Base-by-base conservation (phyloP, 2,329 filamentous ascomycete species). In the Colletotrichum sp. region DNA sequence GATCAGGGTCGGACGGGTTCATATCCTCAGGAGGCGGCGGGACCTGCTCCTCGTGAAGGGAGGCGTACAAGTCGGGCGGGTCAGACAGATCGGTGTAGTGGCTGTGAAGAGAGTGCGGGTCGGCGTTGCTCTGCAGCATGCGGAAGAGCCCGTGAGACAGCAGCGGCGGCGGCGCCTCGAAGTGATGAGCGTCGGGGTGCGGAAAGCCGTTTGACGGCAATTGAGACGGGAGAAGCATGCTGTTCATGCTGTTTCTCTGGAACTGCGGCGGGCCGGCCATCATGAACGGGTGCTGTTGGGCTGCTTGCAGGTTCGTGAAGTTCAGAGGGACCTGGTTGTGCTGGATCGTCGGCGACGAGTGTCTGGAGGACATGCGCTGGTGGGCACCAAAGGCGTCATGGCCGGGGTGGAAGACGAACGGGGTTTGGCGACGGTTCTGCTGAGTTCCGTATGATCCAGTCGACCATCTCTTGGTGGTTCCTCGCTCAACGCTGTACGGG, bases 1-100 rank as follows among this genome's bases (percentile, higher is more conserved):
- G 87, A 76, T 95, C 93, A 2, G 94, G 93, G 80, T 96, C 94
- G 3, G 90, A 89, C 3, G 94, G 94, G 81, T 95, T 94, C 94
- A 96, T 95, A 83, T 96, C 95, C 80, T 95, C 93, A 1, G 94
- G 92, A 1, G 95, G 94, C 8, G 95, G 95, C 8, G 93, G 91
- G 2, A 92, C 89, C 77, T 94, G 93, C 81, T 95, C 93, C 81
- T 96, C 94, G 72, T 93, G 90, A 4, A 96, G 88, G 6, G 94
- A 93, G 1, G 93, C 93, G 79, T 95, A 95, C 75, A 96, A 85
- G 83, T 96, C 94, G 12, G 95, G 95, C 6, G 93, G 93, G 78
- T 95, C 93, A 10, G 93, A 93, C 65, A 95, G 87, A 79, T 95
- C 93, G 5, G 93, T 89, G 82, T 95, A 95, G 83, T 95, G 93